Percentiles rank a stretch among this genome's conserved stretches.
These are phyloP conservation scores for Lathyrus aphaca DNA, from an alignment of 306 rosid genomes.

Conservation along the genomic window DNA sequence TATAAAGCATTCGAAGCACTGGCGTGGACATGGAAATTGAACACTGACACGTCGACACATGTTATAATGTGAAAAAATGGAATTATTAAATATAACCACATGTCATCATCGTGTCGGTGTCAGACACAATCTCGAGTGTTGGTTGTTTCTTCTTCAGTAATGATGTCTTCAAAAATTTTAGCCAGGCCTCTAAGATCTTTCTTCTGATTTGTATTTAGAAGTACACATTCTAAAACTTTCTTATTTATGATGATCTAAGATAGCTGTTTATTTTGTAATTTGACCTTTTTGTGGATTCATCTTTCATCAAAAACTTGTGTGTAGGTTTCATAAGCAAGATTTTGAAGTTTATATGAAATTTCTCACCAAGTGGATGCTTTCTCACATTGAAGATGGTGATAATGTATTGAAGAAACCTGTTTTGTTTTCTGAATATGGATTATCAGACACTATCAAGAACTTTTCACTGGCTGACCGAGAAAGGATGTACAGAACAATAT, in stretches of 20 bases:
- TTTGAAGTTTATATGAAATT: slow-evolving; percentile 68
- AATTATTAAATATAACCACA: background rate
- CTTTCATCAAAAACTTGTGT: background rate
- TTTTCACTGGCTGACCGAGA: slow-evolving; percentile 62
- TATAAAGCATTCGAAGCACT: background rate
- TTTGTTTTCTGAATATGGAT: slow-evolving; percentile 88
- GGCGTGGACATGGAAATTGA: background rate
- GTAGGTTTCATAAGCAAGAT: slow-evolving; percentile 65
- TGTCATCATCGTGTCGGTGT: background rate
- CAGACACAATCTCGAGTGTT: background rate
- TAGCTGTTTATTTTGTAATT: background rate
- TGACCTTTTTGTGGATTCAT: background rate
- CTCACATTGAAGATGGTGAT: slow-evolving; percentile 95
- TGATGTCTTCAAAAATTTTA: slow-evolving; percentile 8
- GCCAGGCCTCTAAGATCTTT: background rate
- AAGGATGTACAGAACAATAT: slow-evolving; percentile 59
- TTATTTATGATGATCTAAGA: slow-evolving; percentile 7
- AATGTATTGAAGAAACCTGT: slow-evolving; percentile 76
- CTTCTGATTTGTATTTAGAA: slow-evolving; percentile 25
- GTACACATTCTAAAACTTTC: slow-evolving; percentile 5
- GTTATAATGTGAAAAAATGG: background rate
- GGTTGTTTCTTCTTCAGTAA: background rate
- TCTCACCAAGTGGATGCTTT: slow-evolving; percentile 85
- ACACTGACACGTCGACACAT: background rate
- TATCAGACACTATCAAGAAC: slow-evolving; percentile 67